These are phyloP conservation scores for Chamaenerion angustifolium DNA, from an alignment of 345 rosid genomes.

Conservation along the genomic window DNA sequence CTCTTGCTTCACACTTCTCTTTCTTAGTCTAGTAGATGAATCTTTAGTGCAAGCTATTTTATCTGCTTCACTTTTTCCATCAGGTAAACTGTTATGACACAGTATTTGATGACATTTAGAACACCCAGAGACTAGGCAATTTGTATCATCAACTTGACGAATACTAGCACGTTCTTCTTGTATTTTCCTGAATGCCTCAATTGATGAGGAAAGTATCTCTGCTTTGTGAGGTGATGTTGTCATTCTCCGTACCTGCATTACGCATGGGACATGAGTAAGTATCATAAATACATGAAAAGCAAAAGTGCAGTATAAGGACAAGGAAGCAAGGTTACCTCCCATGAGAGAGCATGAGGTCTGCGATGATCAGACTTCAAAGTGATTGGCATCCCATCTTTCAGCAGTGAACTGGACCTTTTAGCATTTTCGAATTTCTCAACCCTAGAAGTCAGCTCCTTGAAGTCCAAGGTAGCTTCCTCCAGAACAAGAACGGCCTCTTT, in stretches of 20 bases:
- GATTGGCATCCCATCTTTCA: constrained; percentile 24
- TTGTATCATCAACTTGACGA: constrained; percentile 13
- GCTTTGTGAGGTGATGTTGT: constrained; percentile 65
- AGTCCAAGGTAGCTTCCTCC: constrained; percentile 62
- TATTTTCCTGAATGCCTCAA: constrained; percentile 63
- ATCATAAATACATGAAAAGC: neutral
- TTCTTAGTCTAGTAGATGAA: constrained; percentile 14
- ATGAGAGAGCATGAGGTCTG: constrained; percentile 76
- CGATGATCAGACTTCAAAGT: constrained; percentile 53
- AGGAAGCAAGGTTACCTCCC: constrained; percentile 47
- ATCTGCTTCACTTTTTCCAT: constrained; percentile 16
- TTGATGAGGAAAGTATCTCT: constrained; percentile 57
- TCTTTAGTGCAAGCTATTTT: constrained; percentile 12
- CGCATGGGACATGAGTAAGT: constrained; percentile 1
- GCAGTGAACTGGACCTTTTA: constrained; percentile 33
- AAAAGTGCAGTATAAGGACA: neutral
- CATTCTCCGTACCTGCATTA: constrained; percentile 62
- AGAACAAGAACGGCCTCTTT: constrained; percentile 73
- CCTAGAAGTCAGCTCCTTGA: constrained; percentile 41
- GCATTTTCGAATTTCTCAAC: constrained; percentile 53
- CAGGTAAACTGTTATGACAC: constrained; percentile 13
- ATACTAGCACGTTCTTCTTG: constrained; percentile 45
- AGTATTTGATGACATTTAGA: constrained; percentile 13
- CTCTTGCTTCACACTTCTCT: constrained; percentile 18
- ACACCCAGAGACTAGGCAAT: constrained; percentile 16